A percentile compares a stretch with the other conserved stretches of the same genome.
phyloP scores from a whole-genome alignment of 1,139 yeast species.

The Debaryomycetaceae sp. region DNA sequence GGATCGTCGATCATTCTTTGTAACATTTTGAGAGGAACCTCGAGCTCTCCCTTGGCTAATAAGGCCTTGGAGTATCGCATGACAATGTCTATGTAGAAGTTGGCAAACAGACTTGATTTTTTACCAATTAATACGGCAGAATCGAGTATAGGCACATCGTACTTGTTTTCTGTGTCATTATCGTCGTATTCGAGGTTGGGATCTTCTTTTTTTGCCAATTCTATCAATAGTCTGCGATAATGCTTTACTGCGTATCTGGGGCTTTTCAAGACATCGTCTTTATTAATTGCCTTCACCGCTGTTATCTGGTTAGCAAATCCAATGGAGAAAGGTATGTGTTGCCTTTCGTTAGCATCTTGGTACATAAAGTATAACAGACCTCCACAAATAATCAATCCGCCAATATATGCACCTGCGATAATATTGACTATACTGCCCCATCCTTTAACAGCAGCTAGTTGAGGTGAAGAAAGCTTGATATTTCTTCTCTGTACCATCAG shows the following conservation, averaged over 20 bases:
- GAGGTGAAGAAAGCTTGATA: slow-evolving; percentile 14
- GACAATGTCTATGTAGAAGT: slow-evolving; percentile 45
- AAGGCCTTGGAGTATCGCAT: slow-evolving; percentile 42
- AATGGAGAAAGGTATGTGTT: slow-evolving; percentile 41
- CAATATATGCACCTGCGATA: slow-evolving; percentile 43
- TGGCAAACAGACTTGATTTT: slow-evolving; percentile 34
- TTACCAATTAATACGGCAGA: slow-evolving; percentile 27
- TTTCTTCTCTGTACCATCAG: slow-evolving; percentile 6
- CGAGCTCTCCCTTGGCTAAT: slow-evolving; percentile 40
- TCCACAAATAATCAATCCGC: slow-evolving; percentile 37
- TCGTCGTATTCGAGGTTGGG: slow-evolving; percentile 26
- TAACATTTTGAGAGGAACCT: slow-evolving; percentile 28
- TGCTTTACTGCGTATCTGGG: slow-evolving; percentile 47
- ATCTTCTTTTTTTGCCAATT: slow-evolving; percentile 31
- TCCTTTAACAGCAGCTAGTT: slow-evolving; percentile 23
- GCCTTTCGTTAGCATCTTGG: slow-evolving; percentile 39
- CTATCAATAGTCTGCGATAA: slow-evolving; percentile 37
- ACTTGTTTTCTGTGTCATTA: slow-evolving; percentile 19
- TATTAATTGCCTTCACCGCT: slow-evolving; percentile 44
- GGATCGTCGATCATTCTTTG: slow-evolving; percentile 34
- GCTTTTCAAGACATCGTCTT: slow-evolving; percentile 43
- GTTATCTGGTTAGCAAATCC: slow-evolving; percentile 30
- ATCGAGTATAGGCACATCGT: slow-evolving; percentile 33
- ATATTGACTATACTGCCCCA: slow-evolving; percentile 36
- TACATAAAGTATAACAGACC: slow-evolving; percentile 42